Base-by-base conservation (phyloP, 2,329 filamentous ascomycete species). In the Aureobasidium leucospermi region DNA sequence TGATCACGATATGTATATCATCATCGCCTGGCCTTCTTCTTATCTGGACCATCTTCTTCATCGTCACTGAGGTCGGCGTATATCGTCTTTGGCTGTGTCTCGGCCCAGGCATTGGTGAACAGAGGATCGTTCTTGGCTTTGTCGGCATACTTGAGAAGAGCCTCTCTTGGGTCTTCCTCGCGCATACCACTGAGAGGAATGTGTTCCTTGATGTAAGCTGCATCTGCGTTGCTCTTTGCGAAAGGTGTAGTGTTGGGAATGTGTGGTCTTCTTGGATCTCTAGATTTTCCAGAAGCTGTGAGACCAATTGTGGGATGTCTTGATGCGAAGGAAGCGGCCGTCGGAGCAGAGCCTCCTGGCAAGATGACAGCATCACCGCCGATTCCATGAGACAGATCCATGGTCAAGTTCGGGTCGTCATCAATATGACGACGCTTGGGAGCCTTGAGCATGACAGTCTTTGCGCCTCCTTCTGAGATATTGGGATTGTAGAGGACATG, bases 401-500 rank as follows among this genome's bases (percentile, higher is more conserved):
- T 95, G 1, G 92, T 96, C 36, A 95, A 80, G 61, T 84, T 85
- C 1, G 91, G 85, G 72, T 97, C 90, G 73, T 99, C 94, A 71
- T 99, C 94, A 62, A 99, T 85, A 71, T 99, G 93, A 1, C 93
- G 87, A 67, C 90, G 92, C 77, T 99, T 97, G 2, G 94, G 92
- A 0, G 91, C 91, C 68, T 90, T 89, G 63, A 88, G 92, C 85
- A 99, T 91, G 65, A 97, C 88, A 62, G 90, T 85, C 59, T 91
- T 86, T 3, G 92, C 94, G 61, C 94, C 94, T 62, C 85, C 86
- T 11, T 72, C 81, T 23, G 94, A 99, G 66, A 85, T 86, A n/a
- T 79, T 83, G 1, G 94, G 94, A 69, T 89, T 93, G 77, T 94
- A 99, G 49, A 99, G 85, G 43, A 97, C 82, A 68, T 92, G 93